Percentiles rank a stretch among this genome's conserved stretches.
These are phyloP conservation scores for Cucumis melo DNA, from an alignment of 306 rosid species.

Conservation along the genomic window DNA sequence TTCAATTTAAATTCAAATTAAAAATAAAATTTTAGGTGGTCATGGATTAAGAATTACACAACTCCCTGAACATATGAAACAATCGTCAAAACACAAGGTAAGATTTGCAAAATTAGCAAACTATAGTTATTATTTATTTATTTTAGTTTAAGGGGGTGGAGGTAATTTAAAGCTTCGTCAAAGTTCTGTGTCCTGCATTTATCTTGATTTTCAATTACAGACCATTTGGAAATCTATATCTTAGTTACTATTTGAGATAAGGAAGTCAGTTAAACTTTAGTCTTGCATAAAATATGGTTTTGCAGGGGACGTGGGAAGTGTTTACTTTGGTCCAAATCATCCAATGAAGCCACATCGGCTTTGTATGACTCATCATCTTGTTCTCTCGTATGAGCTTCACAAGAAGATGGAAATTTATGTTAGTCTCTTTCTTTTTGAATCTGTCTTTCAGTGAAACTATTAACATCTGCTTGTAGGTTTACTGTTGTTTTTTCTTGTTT, in stretches of 20 bases:
- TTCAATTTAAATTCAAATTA: neutral
- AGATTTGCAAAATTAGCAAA: neutral
- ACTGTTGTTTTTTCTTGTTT: neutral
- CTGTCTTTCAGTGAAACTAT: neutral
- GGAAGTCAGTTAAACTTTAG: neutral
- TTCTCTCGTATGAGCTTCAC: constrained; percentile 91
- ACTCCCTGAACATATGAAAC: neutral
- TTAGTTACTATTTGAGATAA: neutral
- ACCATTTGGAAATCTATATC: neutral
- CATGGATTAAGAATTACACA: neutral
- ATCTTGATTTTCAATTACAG: neutral
- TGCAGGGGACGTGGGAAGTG: constrained; percentile 97
- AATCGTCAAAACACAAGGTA: neutral
- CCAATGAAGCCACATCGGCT: constrained; percentile 99
- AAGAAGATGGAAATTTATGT: constrained; percentile 96
- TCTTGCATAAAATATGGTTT: neutral
- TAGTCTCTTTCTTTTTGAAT: constrained; percentile 19
- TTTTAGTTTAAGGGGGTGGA: neutral
- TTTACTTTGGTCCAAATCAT: constrained; percentile 94
- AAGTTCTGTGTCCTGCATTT: neutral
- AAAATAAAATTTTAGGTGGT: neutral
- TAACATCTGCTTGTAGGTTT: neutral
- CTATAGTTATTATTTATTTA: neutral
- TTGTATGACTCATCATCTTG: constrained; percentile 98
- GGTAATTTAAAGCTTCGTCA: neutral